Evolutionary conservation across 1,139 yeast species (phyloP).

Genomic region (Magnusiomyces tetraspermus): DNA sequence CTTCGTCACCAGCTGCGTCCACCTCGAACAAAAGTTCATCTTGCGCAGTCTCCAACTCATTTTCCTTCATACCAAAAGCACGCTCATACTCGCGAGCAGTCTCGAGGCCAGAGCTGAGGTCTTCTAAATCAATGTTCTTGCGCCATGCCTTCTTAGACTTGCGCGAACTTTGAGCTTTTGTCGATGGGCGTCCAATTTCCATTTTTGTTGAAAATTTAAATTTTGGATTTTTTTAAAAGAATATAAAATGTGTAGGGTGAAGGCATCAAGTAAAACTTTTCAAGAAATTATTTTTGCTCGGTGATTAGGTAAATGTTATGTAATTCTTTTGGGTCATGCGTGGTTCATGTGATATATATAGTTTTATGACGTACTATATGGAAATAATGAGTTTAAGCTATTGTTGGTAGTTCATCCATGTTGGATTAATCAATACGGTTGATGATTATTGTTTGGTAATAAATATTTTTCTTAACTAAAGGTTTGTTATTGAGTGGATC

Average conservation of each 20-base stretch:
- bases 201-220: slow-evolving; percentile 10
- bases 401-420: too few relatives aligned
- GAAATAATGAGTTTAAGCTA: too few relatives aligned
- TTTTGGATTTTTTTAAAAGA: not conserved
- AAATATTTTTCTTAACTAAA: too few relatives aligned
- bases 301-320: not conserved
- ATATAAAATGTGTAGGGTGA: not conserved
- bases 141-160: slow-evolving; percentile 96
- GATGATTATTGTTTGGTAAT: too few relatives aligned
- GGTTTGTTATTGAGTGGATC: too few relatives aligned
- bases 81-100: slow-evolving; percentile 59
- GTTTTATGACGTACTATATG: too few relatives aligned
- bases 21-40: slow-evolving; percentile 51
- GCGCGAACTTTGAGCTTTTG: slow-evolving; percentile 56
- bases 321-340: not conserved
- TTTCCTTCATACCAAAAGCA: slow-evolving; percentile 29
- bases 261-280: not conserved
- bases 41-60: slow-evolving; percentile 17
- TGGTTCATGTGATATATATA: not conserved
- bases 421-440: too few relatives aligned
- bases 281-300: not conserved
- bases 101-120: slow-evolving; percentile 62
- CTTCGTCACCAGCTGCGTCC: slow-evolving; percentile 58
- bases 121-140: slow-evolving; percentile 80
- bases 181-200: slow-evolving; percentile 30